These are phyloP conservation scores for Collariella sp. DNA, from an alignment of 495 filamentous ascomycete genomes.

Conservation along the genomic window DNA sequence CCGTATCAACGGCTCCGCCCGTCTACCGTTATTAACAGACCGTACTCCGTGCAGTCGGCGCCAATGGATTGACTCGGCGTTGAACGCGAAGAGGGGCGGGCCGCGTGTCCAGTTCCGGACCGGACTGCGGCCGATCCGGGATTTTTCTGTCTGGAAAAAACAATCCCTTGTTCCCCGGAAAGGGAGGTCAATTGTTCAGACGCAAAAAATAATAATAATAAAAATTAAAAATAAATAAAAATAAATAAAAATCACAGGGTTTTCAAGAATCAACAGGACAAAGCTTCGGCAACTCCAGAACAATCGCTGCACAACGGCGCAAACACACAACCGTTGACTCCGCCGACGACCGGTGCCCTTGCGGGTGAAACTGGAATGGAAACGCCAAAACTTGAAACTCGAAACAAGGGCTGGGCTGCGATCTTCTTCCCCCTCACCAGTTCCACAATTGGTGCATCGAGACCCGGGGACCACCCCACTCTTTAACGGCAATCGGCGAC, in stretches of 20 bases:
- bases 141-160: too few relatives aligned
- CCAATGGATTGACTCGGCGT: neutral
- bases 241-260: too few relatives aligned
- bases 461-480: neutral
- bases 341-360: neutral
- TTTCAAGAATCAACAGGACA: neutral
- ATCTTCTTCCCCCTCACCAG: neutral
- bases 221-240: too few relatives aligned
- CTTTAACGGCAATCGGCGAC: constrained; percentile 4
- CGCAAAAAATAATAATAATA: too few relatives aligned
- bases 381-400: neutral
- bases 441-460: neutral
- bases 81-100: neutral
- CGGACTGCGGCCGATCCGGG: too few relatives aligned
- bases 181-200: too few relatives aligned
- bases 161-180: too few relatives aligned
- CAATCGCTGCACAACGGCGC: neutral
- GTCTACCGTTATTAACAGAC: neutral
- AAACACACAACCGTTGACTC: neutral
- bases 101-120: neutral
- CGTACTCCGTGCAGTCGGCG: neutral
- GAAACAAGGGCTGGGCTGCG: neutral
- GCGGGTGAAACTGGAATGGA: neutral
- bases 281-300: neutral
- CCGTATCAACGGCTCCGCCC: neutral